Percentiles rank a stretch among this genome's conserved stretches.
Conservation (phyloP, 169 alveolate genomes). For the Eimeria necatrix region DNA sequence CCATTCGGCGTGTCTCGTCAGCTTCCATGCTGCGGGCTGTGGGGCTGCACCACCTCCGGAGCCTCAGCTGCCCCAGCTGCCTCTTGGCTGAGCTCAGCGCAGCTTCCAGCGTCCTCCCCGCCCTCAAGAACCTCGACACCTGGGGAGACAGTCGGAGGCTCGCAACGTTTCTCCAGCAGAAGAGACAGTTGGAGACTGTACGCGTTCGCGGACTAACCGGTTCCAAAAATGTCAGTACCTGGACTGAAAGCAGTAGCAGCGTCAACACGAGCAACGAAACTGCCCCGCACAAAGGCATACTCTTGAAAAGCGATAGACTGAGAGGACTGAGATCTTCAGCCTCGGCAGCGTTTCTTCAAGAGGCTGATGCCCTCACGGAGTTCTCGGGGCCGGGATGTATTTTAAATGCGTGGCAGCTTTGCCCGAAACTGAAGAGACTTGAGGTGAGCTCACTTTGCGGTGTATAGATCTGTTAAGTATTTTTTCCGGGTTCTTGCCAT, state of each 20-base stretch:
- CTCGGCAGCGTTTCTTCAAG: neutral
- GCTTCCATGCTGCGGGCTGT: neutral
- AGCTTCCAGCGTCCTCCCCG: neutral
- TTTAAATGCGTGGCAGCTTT: neutral
- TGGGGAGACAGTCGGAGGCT: conserved; percentile 29
- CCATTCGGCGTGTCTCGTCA: too few species aligned
- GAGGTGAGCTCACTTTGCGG: neutral
- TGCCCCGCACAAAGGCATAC: neutral
- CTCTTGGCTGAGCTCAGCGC: neutral
- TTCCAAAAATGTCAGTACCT: neutral
- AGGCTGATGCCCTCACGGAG: neutral
- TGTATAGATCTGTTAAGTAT: too few species aligned
- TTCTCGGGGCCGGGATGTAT: conserved; percentile 5
- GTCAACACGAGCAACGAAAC: neutral
- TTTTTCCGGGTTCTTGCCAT: too few species aligned
- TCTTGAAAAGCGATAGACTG: neutral
- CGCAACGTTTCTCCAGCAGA: neutral
- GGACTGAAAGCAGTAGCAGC: neutral
- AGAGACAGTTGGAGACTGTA: conserved; percentile 21
- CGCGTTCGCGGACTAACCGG: neutral
- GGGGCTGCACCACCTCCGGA: neutral
- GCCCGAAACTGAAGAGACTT: neutral
- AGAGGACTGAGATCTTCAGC: neutral
- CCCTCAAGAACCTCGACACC: neutral
- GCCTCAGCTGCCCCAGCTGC: conserved; percentile 17